Evolutionary conservation across 108 stramenopile species (phyloP).

Genomic region (Nitzschia inconspicua): DNA sequence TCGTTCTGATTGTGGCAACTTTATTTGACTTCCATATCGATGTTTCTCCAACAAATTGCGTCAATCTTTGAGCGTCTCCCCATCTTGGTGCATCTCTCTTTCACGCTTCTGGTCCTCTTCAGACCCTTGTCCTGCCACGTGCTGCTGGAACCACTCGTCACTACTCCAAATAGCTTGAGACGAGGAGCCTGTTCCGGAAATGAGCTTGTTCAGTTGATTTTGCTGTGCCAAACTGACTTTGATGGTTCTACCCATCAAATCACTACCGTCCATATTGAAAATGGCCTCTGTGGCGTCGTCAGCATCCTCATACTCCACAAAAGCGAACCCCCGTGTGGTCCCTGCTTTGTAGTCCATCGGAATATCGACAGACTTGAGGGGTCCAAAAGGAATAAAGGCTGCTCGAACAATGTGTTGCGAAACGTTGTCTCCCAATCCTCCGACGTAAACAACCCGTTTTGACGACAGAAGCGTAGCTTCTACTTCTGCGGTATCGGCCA

Average conservation of each 20-base stretch:
- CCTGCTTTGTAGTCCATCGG: slow-evolving; percentile 81
- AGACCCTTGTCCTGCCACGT: slow-evolving; percentile 14
- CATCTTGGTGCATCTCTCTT: slow-evolving; percentile 1
- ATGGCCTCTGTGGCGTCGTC: slow-evolving; percentile 88
- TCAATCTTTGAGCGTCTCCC: slow-evolving; percentile 8
- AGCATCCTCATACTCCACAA: slow-evolving; percentile 88
- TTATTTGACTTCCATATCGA: too few species aligned
- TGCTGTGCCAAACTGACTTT: slow-evolving; percentile 82
- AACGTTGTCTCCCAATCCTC: slow-evolving; percentile 86
- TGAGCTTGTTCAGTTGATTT: slow-evolving; percentile 54
- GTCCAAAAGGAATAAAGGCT: slow-evolving; percentile 94
- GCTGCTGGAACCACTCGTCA: slow-evolving; percentile 69
- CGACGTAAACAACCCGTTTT: slow-evolving; percentile 44
- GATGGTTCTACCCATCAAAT: slow-evolving; percentile 84
- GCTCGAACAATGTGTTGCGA: slow-evolving; percentile 84
- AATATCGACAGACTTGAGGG: slow-evolving; percentile 59
- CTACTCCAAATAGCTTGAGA: slow-evolving; percentile 80
- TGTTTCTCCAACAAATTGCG: too few species aligned
- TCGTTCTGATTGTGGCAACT: too few species aligned
- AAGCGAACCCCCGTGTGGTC: slow-evolving; percentile 86
- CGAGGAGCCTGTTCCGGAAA: slow-evolving; percentile 39
- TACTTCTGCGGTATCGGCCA: too few species aligned
- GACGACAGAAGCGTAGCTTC: too few species aligned
- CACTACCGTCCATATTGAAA: slow-evolving; percentile 94
- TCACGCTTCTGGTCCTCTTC: slow-evolving; percentile 12